Evolutionary conservation across 2,329 filamentous ascomycete species (phyloP), one percentile per base, ranked within the genome.

Genomic region (Sporothrix brasiliensis): DNA sequence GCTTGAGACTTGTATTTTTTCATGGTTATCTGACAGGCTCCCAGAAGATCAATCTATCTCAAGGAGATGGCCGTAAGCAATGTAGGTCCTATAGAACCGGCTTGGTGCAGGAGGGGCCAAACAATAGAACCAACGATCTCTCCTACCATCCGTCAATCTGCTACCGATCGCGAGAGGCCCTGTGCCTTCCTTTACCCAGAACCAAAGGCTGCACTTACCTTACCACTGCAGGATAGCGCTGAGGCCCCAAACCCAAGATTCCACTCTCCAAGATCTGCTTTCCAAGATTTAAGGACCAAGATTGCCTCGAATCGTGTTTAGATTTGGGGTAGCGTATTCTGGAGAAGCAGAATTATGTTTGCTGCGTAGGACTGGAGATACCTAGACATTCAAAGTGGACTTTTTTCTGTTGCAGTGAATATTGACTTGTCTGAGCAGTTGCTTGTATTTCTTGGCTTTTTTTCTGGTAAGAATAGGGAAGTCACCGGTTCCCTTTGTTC

Each of bases 141-240:
- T 27, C 21, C n/a, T 47, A 16, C 56, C 58, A 47, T 21, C 34
- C n/a, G 34, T 63, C n/a, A 47, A 63, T 27, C 58, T 47, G 4
- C 41, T 27, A 24, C 39, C 58, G 58, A 63, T 63, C 58, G 21
- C 13, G 41, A 44, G 41, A 44, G 41, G 41, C 5, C 13, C 21
- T 27, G 11, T 27, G 34, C n/a, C 19, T 34, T 47, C 7, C 39
- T 4, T 19, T 27, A 30, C 39, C 58, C n/a, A 61, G 58, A 24
- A 61, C 58, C 58, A 47, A 47, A n/a, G 27, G 11, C 44, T 47
- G 39, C 58, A 47, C 3, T 27, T 63, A 47, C 58, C 49, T 50
- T 50, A 50, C 49, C 19, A 21, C 49, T 50, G 49, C 49, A 16
- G 49, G 49, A 50, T 50, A 19, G 6, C 7, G 21, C 49, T 21